phyloP scores from a whole-genome alignment of 1,284 basidiomycete genomes.

The Coriolopsis trogii region DNA sequence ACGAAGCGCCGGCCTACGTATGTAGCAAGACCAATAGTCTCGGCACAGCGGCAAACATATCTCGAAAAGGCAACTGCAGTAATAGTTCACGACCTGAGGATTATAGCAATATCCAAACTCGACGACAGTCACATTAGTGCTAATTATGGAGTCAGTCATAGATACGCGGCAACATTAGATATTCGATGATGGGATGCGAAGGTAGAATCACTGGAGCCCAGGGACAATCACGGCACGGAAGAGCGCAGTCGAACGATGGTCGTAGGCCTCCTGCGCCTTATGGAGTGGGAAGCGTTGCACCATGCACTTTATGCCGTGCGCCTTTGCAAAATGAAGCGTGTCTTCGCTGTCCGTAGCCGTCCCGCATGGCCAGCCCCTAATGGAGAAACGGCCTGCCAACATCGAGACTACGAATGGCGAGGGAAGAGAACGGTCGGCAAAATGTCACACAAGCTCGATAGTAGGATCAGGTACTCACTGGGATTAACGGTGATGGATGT shows the following conservation, averaged over 20 bases:
- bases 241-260: constrained; percentile 22
- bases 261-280: constrained; percentile 30
- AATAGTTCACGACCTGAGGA: no score
- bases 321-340: constrained; percentile 22
- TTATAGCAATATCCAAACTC: no score
- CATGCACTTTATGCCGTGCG: constrained; percentile 26
- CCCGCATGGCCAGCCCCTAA: constrained; percentile 29
- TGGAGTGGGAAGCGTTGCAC: constrained; percentile 31
- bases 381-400: constrained; percentile 20
- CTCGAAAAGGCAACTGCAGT: no score
- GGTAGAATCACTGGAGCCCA: constrained; percentile 9
- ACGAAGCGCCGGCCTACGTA: no score
- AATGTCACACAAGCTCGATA: neutral
- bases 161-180: no score
- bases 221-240: constrained; percentile 35
- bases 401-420: no score
- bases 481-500: constrained; percentile 12
- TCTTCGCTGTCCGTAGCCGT: constrained; percentile 28
- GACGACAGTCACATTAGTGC: no score
- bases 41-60: no score
- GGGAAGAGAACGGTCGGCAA: constrained; percentile 2
- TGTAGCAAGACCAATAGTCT: no score
- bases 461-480: constrained; percentile 1
- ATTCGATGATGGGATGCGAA: no score
- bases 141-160: no score